Evolutionary conservation across 805 yeast genomes (phyloP), one percentile per base, ranked within the genome.

Genomic region (Myxozyma kluyveri): DNA sequence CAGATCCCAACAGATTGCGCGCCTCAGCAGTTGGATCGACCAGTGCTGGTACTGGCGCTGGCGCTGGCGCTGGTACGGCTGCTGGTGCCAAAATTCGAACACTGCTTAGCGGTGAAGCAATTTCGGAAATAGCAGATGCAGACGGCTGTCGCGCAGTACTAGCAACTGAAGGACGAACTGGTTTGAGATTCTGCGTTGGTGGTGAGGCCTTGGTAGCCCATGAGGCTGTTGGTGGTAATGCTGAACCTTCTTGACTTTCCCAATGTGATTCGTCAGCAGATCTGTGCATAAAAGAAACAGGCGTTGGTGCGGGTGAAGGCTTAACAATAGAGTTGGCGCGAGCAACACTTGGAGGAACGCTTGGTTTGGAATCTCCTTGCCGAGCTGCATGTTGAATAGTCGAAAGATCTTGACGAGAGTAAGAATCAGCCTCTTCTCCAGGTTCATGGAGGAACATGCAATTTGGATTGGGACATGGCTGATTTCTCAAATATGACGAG

Each of bases 361-460:
- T 50, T 47, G 40, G 54, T 58, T 24, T 61, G 57, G 40, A 57
- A 56, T 56, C 65, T 61, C 43, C 64, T 42, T 67, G 70, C 19
- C 69, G 54, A 23, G 72, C 71, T 21, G 71, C 69, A 52, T 70
- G 73, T 57, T 70, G 74, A 67, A 86, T 84, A 2, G 93, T 86
- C 3, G 89, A 82, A 63, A 87, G 75, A 65, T 87, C 95, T 65
- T 87, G 89, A 48, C 96, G 82, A 24, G 96, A 88, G 71, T 87
- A 91, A 9, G 96, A 86, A 64, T 93, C 99, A 1, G 98, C 98
- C 69, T 93, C 99, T 74, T 93, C 99, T 53, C 99, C 99, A 4
- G 99, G 99, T 70, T 93, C 99, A 69, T 93, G 99, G 64, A 93
- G 76, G 65, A 93, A 93, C 99, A 93, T 93, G 77, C 99, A 93